phyloP scores from a whole-genome alignment of 495 filamentous ascomycete genomes.

The Penicillium macrosclerotiorum region DNA sequence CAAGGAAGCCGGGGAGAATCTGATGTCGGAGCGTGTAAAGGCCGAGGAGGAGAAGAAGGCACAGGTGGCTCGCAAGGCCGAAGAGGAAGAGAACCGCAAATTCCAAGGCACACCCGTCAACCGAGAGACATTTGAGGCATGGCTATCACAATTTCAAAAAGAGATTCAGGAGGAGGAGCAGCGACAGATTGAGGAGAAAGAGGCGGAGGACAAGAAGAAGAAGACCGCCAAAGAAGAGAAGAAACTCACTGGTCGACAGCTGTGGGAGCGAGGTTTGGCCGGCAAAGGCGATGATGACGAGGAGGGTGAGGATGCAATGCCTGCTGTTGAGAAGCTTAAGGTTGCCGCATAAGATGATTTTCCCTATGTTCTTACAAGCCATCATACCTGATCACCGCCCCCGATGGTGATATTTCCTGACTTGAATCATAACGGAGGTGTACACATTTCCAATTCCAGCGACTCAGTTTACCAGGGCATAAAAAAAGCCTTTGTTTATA shows the following conservation, averaged over 20 bases:
- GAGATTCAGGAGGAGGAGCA: conserved; percentile 72
- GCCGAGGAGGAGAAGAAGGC: conserved; percentile 62
- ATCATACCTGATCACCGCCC: conserved; percentile 2
- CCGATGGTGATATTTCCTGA: no score
- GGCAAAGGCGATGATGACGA: conserved; percentile 75
- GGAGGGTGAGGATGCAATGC: conserved; percentile 52
- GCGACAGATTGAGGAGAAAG: conserved; percentile 64
- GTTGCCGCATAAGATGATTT: conserved; percentile 47
- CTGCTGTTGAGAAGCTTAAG: conserved; percentile 66
- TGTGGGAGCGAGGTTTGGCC: conserved; percentile 82
- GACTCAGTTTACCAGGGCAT: no score
- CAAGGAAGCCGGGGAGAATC: conserved; percentile 81
- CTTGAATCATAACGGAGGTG: no score
- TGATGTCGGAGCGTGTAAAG: conserved; percentile 68
- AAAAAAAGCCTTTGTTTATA: no score
- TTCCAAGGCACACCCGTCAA: conserved; percentile 92
- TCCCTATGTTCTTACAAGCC: conserved; percentile 15
- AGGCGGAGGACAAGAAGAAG: conserved; percentile 75
- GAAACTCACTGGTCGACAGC: conserved; percentile 73
- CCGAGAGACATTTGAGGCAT: conserved; percentile 75
- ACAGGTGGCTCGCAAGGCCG: conserved; percentile 62
- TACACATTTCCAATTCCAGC: no score
- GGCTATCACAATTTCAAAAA: conserved; percentile 73
- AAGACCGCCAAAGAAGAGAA: conserved; percentile 53
- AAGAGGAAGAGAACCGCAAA: conserved; percentile 92